These are phyloP conservation scores for Bothriochloa decipiens DNA, from an alignment of 176 grass and related monocot genomes.

Conservation along the genomic window DNA sequence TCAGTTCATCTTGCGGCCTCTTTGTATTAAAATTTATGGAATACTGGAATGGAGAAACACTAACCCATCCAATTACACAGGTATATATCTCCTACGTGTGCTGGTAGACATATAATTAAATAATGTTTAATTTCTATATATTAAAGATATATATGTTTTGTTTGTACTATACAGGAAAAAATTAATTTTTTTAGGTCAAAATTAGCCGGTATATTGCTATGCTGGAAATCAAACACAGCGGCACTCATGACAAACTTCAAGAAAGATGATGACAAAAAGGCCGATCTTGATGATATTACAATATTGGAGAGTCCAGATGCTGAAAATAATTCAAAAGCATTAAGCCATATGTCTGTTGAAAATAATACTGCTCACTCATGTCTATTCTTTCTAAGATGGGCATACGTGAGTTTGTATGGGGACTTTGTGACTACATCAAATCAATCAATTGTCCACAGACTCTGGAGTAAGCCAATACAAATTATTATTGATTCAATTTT, in stretches of 20 bases:
- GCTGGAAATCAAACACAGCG: neutral
- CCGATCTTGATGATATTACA: neutral
- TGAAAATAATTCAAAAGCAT: neutral
- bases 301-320: neutral
- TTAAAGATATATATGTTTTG: no score
- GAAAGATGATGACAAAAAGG: neutral
- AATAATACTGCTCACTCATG: neutral
- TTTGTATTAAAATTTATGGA: neutral
- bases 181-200: neutral
- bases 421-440: neutral
- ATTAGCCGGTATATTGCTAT: neutral
- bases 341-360: neutral
- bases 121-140: no score
- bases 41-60: neutral
- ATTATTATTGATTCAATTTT: no score
- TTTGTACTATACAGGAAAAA: neutral
- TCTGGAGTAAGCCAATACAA: neutral
- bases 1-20: slow-evolving; percentile 21
- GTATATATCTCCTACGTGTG: neutral
- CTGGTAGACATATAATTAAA: no score
- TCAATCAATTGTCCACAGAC: neutral
- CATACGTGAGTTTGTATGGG: neutral
- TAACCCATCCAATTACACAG: neutral
- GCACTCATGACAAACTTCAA: rapidly evolving
- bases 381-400: neutral